A percentile compares a stretch with the other conserved stretches of the same genome.
Evolutionary conservation across 2,329 filamentous ascomycete genomes (phyloP).

Genomic region (Alternaria atra): DNA sequence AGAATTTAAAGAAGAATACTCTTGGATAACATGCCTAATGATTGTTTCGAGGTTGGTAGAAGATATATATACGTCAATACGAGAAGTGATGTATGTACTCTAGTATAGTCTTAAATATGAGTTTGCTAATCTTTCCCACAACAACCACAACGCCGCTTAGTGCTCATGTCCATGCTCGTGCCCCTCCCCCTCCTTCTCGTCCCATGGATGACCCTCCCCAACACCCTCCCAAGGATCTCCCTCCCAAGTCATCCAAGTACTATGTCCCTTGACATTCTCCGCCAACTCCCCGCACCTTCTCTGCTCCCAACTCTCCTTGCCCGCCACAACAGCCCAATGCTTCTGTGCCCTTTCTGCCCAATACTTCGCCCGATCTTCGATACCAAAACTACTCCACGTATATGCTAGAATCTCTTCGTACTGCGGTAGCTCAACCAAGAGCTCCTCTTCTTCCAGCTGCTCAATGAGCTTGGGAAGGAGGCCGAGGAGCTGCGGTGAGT

Average conservation of each 20-base stretch:
- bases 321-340: conserved; percentile 39
- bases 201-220: conserved; percentile 20
- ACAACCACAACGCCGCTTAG: neutral
- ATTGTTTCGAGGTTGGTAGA: neutral
- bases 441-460: conserved; percentile 38
- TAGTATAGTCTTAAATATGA: neutral
- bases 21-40: neutral
- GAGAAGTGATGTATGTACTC: neutral
- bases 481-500: conserved; percentile 32
- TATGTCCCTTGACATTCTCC: conserved; percentile 34
- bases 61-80: neutral
- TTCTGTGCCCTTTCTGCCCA: conserved; percentile 39
- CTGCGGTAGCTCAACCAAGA: conserved; percentile 33
- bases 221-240: conserved; percentile 32
- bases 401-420: conserved; percentile 48
- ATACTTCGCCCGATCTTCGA: conserved; percentile 36
- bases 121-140: neutral
- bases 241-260: conserved; percentile 39
- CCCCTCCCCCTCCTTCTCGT: conserved; percentile 6
- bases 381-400: conserved; percentile 38
- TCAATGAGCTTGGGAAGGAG: conserved; percentile 36
- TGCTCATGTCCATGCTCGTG: conserved; percentile 14
- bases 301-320: conserved; percentile 38
- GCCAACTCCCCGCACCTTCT: conserved; percentile 33
- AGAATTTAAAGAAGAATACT: neutral